phyloP scores from a whole-genome alignment of 2,329 filamentous ascomycete species.

The Penicillium polonicum region DNA sequence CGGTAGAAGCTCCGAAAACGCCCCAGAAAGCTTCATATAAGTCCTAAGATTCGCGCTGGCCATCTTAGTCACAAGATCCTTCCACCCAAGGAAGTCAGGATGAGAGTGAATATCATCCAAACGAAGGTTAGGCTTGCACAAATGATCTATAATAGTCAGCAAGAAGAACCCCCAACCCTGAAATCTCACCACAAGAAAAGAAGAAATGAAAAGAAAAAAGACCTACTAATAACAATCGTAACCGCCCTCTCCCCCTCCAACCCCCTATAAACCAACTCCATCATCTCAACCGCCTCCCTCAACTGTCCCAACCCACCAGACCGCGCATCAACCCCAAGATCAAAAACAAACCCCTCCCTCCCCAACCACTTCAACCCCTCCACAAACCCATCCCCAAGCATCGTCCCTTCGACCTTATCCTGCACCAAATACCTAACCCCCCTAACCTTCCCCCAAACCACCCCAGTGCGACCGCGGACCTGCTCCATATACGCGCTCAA shows the following conservation, averaged over 20 bases:
- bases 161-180: constrained; percentile 4
- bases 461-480: constrained; percentile 56
- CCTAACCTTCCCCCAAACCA: constrained; percentile 64
- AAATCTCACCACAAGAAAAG: not conserved
- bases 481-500: constrained; percentile 65
- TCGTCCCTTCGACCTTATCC: constrained; percentile 66
- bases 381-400: constrained; percentile 64
- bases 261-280: constrained; percentile 63
- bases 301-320: constrained; percentile 72
- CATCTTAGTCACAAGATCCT: constrained; percentile 65
- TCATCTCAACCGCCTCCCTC: constrained; percentile 68
- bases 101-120: constrained; percentile 45
- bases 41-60: constrained; percentile 58
- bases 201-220: constrained; percentile 13
- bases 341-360: constrained; percentile 66
- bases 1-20: constrained; percentile 72
- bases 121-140: constrained; percentile 80
- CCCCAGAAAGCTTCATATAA: constrained; percentile 92
- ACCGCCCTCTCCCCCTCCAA: constrained; percentile 53
- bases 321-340: constrained; percentile 79
- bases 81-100: constrained; percentile 67
- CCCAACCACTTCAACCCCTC: constrained; percentile 65
- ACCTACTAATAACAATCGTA: constrained; percentile 66
- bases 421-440: constrained; percentile 85
- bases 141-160: constrained; percentile 62